phyloP scores from a whole-genome alignment of 1,139 yeast species.

The Lodderomyces metapsilosis region DNA sequence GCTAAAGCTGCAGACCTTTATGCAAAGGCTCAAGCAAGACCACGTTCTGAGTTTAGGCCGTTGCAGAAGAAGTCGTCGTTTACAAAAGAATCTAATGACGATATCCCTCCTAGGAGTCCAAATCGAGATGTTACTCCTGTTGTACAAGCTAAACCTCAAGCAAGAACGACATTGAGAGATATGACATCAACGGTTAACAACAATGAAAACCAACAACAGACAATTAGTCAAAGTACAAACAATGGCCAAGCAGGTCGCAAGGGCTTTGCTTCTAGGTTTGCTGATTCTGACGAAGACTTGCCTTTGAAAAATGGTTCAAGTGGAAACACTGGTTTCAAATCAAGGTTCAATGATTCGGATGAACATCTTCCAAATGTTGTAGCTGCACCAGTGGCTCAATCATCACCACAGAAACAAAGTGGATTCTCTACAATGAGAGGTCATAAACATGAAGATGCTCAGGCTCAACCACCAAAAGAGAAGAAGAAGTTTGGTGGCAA shows the following conservation, averaged over 20 bases:
- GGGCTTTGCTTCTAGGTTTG: slow-evolving; percentile 11
- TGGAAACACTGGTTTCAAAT: slow-evolving; percentile 6
- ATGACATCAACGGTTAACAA: slow-evolving; percentile 8
- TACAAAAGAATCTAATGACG: slow-evolving; percentile 46
- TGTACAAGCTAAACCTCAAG: neutral
- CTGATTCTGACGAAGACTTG: slow-evolving; percentile 14
- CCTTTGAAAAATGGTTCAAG: slow-evolving; percentile 2
- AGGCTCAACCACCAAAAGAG: slow-evolving; percentile 25
- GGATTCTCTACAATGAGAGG: neutral
- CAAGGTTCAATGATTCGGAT: slow-evolving; percentile 17
- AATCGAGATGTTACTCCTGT: slow-evolving; percentile 2
- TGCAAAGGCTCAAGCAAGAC: slow-evolving; percentile 47
- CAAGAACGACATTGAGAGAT: slow-evolving; percentile 13
- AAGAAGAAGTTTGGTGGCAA: slow-evolving; percentile 49
- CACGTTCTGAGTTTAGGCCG: slow-evolving; percentile 38
- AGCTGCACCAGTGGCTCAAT: slow-evolving; percentile 4
- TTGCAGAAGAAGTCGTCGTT: slow-evolving; percentile 52
- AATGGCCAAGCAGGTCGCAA: slow-evolving; percentile 2
- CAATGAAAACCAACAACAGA: neutral
- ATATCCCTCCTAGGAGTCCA: slow-evolving; percentile 16
- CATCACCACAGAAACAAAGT: neutral
- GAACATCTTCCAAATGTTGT: slow-evolving; percentile 11
- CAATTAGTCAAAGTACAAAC: neutral
- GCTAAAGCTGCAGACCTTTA: slow-evolving; percentile 48
- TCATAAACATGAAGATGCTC: slow-evolving; percentile 5